Conservation (phyloP, 1,139 yeast genomes). For the Spathaspora sp. region DNA sequence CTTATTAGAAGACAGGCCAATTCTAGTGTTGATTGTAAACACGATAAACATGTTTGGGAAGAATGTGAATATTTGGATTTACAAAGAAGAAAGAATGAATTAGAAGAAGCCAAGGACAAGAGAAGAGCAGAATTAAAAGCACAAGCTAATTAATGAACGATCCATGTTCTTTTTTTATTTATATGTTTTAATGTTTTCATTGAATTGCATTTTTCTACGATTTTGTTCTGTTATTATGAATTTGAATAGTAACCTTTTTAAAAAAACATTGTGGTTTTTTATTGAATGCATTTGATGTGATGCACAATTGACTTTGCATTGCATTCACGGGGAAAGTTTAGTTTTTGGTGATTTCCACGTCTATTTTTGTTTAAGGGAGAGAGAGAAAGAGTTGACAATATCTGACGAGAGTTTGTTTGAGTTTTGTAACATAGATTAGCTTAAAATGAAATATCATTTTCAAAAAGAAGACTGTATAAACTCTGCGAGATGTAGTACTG, state of each 20-base stretch:
- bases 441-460: slow-evolving; percentile 2
- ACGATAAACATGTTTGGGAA: slow-evolving; percentile 82
- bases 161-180: not conserved
- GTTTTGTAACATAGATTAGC: slow-evolving; percentile 7
- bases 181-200: not conserved
- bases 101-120: slow-evolving; percentile 55
- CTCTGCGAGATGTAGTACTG: not conserved
- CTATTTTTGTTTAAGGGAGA: not conserved
- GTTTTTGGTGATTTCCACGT: not conserved
- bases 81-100: slow-evolving; percentile 75
- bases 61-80: slow-evolving; percentile 84
- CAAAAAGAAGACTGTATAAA: not conserved
- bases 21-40: slow-evolving; percentile 59
- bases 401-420: not conserved
- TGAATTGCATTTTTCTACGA: not conserved
- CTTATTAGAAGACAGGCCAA: slow-evolving; percentile 49
- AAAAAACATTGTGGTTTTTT: not conserved
- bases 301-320: not conserved
- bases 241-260: not conserved
- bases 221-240: not conserved
- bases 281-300: not conserved
- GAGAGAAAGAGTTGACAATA: not conserved
- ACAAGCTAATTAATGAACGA: not conserved
- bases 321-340: not conserved
- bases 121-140: slow-evolving; percentile 21